Conservation (phyloP, 306 rosid species). For the Cicer pinnatifidum region DNA sequence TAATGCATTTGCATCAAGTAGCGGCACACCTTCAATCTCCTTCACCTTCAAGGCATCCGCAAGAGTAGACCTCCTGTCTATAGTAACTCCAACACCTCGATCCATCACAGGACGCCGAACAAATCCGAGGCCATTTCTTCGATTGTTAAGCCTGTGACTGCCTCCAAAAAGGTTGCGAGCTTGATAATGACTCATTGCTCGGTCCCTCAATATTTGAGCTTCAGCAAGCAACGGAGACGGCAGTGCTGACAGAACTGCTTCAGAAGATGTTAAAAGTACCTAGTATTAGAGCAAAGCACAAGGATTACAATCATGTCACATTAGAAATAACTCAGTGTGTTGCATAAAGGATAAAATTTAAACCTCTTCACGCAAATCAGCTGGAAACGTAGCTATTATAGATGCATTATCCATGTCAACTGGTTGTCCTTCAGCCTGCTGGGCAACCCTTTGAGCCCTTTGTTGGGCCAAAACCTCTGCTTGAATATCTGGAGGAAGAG, state of each 20-base stretch:
- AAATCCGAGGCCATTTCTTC: slow-evolving; percentile 94
- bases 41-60: slow-evolving; percentile 75
- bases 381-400: slow-evolving; percentile 96
- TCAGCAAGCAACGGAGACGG: slow-evolving; percentile 95
- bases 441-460: slow-evolving; percentile 91
- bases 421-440: slow-evolving; percentile 96
- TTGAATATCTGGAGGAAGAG: slow-evolving; percentile 98
- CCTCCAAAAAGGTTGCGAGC: slow-evolving; percentile 87
- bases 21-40: slow-evolving; percentile 92
- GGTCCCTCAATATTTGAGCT: slow-evolving; percentile 95
- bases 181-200: slow-evolving; percentile 98
- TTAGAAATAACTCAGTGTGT: slow-evolving; percentile 36
- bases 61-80: slow-evolving; percentile 79
- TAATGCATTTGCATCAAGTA: slow-evolving; percentile 81
- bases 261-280: slow-evolving; percentile 98
- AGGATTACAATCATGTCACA: slow-evolving; percentile 37
- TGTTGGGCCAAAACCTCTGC: slow-evolving; percentile 98
- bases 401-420: slow-evolving; percentile 99
- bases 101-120: slow-evolving; percentile 87
- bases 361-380: slow-evolving; percentile 99
- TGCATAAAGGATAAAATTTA: slow-evolving; percentile 38
- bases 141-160: slow-evolving; percentile 75
- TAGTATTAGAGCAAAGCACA: slow-evolving; percentile 46
- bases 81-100: slow-evolving; percentile 92
- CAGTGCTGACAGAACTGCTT: slow-evolving; percentile 92